Conservation (phyloP, 1,284 basidiomycete species). For the Leccinum griseonigrum region DNA sequence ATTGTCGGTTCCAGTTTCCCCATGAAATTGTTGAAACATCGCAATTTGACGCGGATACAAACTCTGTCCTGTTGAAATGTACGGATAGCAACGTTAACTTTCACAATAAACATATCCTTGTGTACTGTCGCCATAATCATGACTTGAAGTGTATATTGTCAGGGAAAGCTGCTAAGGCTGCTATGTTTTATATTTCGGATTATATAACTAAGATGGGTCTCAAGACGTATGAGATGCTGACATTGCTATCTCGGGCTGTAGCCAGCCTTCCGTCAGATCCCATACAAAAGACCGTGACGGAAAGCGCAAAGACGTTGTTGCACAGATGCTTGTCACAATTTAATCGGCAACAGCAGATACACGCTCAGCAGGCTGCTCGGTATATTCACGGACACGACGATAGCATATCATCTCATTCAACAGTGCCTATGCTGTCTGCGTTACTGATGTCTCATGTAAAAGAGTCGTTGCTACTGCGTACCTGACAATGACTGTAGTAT, state of each 20-base stretch:
- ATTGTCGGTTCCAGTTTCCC: conserved; percentile 6
- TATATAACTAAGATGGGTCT: conserved; percentile 15
- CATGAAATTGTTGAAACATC: conserved; percentile 11
- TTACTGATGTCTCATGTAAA: neutral
- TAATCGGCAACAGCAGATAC: neutral
- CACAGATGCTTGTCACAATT: conserved; percentile 17
- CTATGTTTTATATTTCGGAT: conserved; percentile 18
- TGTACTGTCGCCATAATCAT: conserved; percentile 16
- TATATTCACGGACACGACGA: conserved; percentile 12
- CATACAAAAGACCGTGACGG: neutral
- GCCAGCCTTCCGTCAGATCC: neutral
- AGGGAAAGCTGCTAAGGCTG: conserved; percentile 10
- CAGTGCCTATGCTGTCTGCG: conserved; percentile 1
- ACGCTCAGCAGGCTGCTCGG: conserved; percentile 1
- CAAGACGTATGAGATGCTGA: conserved; percentile 12
- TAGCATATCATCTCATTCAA: conserved; percentile 4
- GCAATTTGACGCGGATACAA: conserved; percentile 6
- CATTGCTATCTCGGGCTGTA: conserved; percentile 7
- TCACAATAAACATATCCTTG: conserved; percentile 9
- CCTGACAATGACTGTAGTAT: too few species aligned
- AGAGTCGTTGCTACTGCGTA: neutral
- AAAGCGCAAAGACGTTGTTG: conserved; percentile 2
- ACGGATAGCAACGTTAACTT: conserved; percentile 5
- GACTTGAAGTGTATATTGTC: conserved; percentile 16
- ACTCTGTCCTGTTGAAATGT: conserved; percentile 6